These are phyloP conservation scores for Lactarius tabidus DNA, from an alignment of 768 basidiomycete genomes.

Conservation along the genomic window DNA sequence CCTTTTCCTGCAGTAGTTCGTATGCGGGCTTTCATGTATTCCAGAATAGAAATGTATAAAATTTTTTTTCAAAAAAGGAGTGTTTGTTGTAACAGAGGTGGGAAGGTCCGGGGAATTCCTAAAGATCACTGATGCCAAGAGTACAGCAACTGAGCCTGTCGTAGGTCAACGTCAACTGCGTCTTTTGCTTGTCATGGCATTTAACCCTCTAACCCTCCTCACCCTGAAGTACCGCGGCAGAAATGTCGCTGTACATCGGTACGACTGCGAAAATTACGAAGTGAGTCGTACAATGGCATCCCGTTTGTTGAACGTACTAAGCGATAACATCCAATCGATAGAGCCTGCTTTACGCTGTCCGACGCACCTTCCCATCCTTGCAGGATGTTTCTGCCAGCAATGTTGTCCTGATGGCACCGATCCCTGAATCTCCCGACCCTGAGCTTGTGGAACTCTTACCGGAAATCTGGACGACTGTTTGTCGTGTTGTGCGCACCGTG, in stretches of 20 bases:
- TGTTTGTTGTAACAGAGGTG: too few species aligned
- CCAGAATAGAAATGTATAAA: too few species aligned
- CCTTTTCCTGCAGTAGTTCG: too few species aligned
- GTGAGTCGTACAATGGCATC: neutral
- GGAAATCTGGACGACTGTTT: neutral
- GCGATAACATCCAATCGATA: neutral
- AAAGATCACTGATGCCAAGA: too few species aligned
- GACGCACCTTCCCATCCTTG: neutral
- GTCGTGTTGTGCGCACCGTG: neutral
- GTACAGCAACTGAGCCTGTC: too few species aligned
- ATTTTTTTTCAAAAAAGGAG: too few species aligned
- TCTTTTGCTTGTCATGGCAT: neutral
- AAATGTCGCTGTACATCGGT: neutral
- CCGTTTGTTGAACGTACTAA: neutral
- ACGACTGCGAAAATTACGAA: neutral
- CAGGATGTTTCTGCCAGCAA: neutral
- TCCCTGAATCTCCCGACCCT: neutral
- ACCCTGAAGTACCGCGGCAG: constrained; percentile 1
- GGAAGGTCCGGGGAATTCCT: too few species aligned
- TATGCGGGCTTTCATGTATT: too few species aligned
- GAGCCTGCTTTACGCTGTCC: neutral
- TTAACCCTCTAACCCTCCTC: neutral
- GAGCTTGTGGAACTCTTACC: constrained; percentile 4
- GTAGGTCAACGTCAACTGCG: too few species aligned
- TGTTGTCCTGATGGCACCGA: neutral